Conservation (phyloP, 1,284 basidiomycete species). For the Exsudoporus floridanus region DNA sequence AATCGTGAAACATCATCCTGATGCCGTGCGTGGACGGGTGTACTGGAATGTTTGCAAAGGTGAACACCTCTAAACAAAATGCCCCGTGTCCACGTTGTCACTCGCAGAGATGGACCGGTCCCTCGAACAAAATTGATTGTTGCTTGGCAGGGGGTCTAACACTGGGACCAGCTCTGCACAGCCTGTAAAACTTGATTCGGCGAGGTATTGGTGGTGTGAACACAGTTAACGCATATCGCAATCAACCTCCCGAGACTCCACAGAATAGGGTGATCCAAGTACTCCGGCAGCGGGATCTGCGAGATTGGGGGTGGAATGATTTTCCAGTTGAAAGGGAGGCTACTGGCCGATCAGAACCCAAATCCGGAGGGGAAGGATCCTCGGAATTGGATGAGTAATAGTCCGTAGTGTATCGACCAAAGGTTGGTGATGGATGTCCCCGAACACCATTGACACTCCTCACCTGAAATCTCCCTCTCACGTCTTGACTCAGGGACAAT, state of each 20-base stretch:
- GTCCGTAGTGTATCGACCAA: not conserved
- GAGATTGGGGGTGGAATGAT: not conserved
- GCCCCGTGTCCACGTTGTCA: conserved; percentile 8
- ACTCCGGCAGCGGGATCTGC: not conserved
- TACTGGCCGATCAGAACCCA: not conserved
- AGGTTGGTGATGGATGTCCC: not conserved
- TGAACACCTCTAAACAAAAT: conserved; percentile 6
- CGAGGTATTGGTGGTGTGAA: not conserved
- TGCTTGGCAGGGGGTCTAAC: not conserved
- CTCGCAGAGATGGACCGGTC: not conserved
- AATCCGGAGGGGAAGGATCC: not conserved
- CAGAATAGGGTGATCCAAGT: not conserved
- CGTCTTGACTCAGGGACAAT: not conserved
- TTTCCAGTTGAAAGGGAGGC: not conserved
- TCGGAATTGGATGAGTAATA: no score
- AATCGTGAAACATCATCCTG: conserved; percentile 1
- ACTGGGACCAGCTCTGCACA: not conserved
- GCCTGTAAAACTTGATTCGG: not conserved
- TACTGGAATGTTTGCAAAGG: not conserved
- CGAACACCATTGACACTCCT: not conserved
- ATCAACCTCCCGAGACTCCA: not conserved
- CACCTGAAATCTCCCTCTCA: not conserved
- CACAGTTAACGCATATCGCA: not conserved
- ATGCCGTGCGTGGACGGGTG: conserved; percentile 24
- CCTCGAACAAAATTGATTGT: not conserved